Evolutionary conservation across 2,329 filamentous ascomycete species (phyloP).

Genomic region (Chaetoscypha palmicola): DNA sequence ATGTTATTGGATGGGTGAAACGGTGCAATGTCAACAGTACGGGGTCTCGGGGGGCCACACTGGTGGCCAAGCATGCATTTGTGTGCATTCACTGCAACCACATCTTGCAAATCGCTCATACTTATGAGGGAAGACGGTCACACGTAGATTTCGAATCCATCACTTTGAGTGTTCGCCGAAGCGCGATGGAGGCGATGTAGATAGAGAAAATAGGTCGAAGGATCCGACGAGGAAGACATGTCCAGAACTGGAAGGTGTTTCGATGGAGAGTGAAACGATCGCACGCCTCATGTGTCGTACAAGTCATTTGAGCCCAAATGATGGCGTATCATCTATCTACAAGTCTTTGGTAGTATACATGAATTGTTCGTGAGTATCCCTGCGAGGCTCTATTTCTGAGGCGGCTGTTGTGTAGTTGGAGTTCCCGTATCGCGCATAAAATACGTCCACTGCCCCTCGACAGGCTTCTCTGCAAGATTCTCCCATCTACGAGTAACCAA

Average conservation of each 20-base stretch:
- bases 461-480: slow-evolving; percentile 63
- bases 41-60: neutral
- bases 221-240: too few relatives aligned
- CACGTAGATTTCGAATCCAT: too few relatives aligned
- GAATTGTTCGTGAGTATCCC: slow-evolving; percentile 1
- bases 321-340: too few relatives aligned
- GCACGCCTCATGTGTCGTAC: too few relatives aligned
- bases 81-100: neutral
- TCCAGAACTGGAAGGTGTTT: too few relatives aligned
- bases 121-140: too few relatives aligned
- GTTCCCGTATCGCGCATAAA: slow-evolving; percentile 35
- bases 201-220: too few relatives aligned
- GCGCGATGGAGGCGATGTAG: too few relatives aligned
- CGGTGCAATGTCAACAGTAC: neutral
- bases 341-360: slow-evolving; percentile 22
- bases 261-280: too few relatives aligned
- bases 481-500: slow-evolving; percentile 64
- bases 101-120: too few relatives aligned
- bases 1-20: neutral
- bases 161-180: too few relatives aligned
- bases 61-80: neutral
- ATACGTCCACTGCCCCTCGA: slow-evolving; percentile 63
- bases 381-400: slow-evolving; percentile 20
- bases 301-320: too few relatives aligned
- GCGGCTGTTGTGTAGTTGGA: slow-evolving; percentile 16